Evolutionary conservation across 176 grass and related monocot species (phyloP).

Genomic region (Hsuehochloa calcarea): DNA sequence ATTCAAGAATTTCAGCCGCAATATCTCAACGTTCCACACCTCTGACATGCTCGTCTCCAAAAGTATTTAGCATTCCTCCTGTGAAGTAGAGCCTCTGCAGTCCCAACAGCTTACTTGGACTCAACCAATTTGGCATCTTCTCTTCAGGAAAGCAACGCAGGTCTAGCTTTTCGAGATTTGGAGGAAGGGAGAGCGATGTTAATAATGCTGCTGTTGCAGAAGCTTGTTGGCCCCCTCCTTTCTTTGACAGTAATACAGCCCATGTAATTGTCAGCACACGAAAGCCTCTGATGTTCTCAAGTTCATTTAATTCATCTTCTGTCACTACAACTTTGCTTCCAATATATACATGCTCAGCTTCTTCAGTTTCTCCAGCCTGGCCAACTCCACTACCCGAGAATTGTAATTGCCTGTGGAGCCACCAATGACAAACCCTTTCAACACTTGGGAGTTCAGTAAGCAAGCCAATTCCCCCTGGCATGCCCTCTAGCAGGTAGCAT

Average conservation of each 20-base stretch:
- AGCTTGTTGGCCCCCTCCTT: not conserved
- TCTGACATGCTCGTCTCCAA: slow-evolving; percentile 16
- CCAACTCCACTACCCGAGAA: slow-evolving; percentile 46
- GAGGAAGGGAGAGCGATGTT: slow-evolving; percentile 24
- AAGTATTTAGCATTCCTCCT: slow-evolving; percentile 53
- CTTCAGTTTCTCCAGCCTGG: slow-evolving; percentile 45
- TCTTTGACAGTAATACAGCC: slow-evolving; percentile 37
- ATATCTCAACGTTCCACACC: slow-evolving; percentile 41
- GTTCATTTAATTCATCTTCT: slow-evolving; percentile 33
- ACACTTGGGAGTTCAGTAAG: slow-evolving; percentile 58
- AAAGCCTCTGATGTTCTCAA: slow-evolving; percentile 40
- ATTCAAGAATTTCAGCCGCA: slow-evolving; percentile 61
- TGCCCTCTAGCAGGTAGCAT: slow-evolving; percentile 67
- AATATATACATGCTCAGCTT: slow-evolving; percentile 75
- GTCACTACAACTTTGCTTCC: slow-evolving; percentile 44
- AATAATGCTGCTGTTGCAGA: not conserved
- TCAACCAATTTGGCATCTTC: slow-evolving; percentile 50
- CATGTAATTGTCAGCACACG: slow-evolving; percentile 56
- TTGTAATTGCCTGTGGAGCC: slow-evolving; percentile 36
- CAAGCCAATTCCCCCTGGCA: slow-evolving; percentile 47
- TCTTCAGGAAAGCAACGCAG: slow-evolving; percentile 51
- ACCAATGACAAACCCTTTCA: slow-evolving; percentile 75
- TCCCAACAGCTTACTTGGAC: slow-evolving; percentile 18
- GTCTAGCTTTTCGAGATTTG: slow-evolving; percentile 53
- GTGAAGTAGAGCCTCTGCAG: slow-evolving; percentile 65